These are phyloP conservation scores for Metschnikowia santaceciliae DNA, from an alignment of 805 yeast genomes.

Conservation along the genomic window DNA sequence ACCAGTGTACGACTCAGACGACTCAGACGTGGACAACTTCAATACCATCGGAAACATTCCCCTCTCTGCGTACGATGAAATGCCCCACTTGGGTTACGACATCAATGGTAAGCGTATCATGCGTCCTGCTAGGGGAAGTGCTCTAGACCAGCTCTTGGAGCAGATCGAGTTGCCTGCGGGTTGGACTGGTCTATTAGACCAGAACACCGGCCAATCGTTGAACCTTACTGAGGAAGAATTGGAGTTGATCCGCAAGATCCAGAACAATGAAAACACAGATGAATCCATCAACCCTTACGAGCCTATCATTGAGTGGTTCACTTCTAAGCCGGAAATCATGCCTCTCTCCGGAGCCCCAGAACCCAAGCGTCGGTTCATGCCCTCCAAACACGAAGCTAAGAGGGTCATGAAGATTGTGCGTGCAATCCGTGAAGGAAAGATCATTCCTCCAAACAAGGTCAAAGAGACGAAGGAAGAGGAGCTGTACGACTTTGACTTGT, in stretches of 20 bases:
- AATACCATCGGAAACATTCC: constrained; percentile 96
- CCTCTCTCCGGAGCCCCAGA: constrained; percentile 93
- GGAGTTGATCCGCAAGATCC: constrained; percentile 82
- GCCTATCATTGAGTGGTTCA: constrained; percentile 94
- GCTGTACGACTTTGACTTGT: constrained; percentile 64
- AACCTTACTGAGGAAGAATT: constrained; percentile 84
- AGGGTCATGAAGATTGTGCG: constrained; percentile 92
- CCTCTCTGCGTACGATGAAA: constrained; percentile 87
- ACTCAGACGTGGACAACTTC: constrained; percentile 71
- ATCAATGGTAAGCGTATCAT: constrained; percentile 96
- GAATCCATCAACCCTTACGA: constrained; percentile 83
- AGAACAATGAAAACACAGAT: constrained; percentile 78
- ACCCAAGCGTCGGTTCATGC: constrained; percentile 95
- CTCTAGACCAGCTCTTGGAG: constrained; percentile 85
- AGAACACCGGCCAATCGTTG: constrained; percentile 79
- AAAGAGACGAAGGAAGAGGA: constrained; percentile 51
- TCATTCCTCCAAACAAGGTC: constrained; percentile 66
- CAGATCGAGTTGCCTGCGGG: constrained; percentile 94
- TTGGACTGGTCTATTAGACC: constrained; percentile 95
- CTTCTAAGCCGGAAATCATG: constrained; percentile 77
- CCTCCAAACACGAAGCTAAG: constrained; percentile 95
- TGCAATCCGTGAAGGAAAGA: constrained; percentile 95
- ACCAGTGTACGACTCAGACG: constrained; percentile 94
- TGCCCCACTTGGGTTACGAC: constrained; percentile 96
- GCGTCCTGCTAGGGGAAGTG: constrained; percentile 98